Evolutionary conservation across 1,284 basidiomycete genomes (phyloP), one percentile per base, ranked within the genome.

Genomic region (Boletellus sp.): DNA sequence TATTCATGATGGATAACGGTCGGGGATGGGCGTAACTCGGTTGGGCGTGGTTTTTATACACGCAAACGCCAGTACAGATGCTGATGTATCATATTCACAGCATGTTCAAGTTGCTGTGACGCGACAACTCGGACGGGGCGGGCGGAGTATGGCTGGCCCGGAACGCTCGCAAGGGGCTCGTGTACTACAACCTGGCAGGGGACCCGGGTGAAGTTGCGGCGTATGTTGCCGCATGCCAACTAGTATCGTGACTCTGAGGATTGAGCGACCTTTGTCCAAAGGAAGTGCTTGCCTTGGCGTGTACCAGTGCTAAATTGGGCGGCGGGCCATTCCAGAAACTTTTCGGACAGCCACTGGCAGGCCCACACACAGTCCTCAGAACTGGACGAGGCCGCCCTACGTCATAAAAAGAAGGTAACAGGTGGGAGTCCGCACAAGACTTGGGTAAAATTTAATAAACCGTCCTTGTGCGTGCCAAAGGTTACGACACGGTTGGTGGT

Each of bases 71-170:
- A 32, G 18, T 26, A 8, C 37, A 45, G 24, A 52, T 1, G 48
- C 30, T 13, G 39, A 28, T 30, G 28, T 8, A 40, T 26, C 12
- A 44, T n/a, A n/a, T 52, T 35, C 40, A 68, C 66, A 65, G 63
- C 63, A 68, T 50, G 0, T 55, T n/a, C n/a, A n/a, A n/a, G n/a
- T n/a, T 65, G 59, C 63, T 66, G 66, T 67, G 45, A 47, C 10
- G 44, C 42, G 35, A 39, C 41, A n/a, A n/a, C n/a, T n/a, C n/a
- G n/a, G 21, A 37, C 30, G 30, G 13, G 30, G 30, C 30, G 30
- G 26, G 26, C 26, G 26, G 26, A 28, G 10, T 28, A 28, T 28
- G 26, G 26, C 26, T 10, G 26, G 10, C 10, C 26, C 10, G 26
- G 22, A 30, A 45, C 53, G 45, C 51, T 35, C 22, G 16, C 32